Base-by-base conservation (phyloP, 257 asterid genomes). In the Solanum bulbocastanum region DNA sequence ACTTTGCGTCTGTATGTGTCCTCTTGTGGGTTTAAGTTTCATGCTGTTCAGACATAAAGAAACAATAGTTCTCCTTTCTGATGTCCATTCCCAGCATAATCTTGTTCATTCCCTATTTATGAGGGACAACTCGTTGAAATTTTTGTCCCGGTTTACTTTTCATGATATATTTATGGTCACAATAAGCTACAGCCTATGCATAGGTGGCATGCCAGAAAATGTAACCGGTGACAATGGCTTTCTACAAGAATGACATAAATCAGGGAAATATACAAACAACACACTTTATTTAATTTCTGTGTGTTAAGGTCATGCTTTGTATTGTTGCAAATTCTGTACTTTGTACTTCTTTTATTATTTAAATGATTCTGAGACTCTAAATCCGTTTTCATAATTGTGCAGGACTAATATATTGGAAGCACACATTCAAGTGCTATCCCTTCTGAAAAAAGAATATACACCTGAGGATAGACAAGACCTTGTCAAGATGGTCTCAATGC, bases 321-420 rank as follows among this genome's bases (percentile, higher is more conserved):
- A 32, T 86, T 71, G 46, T 52, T 81, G 68, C 69, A 79, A 16
- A n/a, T 56, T 85, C 30, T 75, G 49, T 58, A 44, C 75, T 42
- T 30, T 87, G 78, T 72, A 88, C 76, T 20, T 75, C 8, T 13
- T 13, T 65, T 83, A 74, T 83, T 15, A 18, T 74, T 52, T 52
- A 18, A 79, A 62, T 16, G 49, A 20, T 37, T 39, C 75, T 20
- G 6, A 58, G 15, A 10, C 65, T 81, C n/a, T 23, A 35, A 33
- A 4, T 40, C 65, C 5, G n/a, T 72, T 72, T 46, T 40, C 22
- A 49, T 33, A 58, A 32, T 71, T 35, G 12, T 93, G 93, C 96
- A 96, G 99, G 96, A 94, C 97, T 81, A 96, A 97, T 89, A 95
- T 97, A 73, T 83, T 97, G 13, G 99, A 97, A 92, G 99, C 98